Percentiles rank a stretch among this genome's conserved stretches.
Conservation (phyloP, 2,329 filamentous ascomycete genomes). For the Alternaria postmessia region DNA sequence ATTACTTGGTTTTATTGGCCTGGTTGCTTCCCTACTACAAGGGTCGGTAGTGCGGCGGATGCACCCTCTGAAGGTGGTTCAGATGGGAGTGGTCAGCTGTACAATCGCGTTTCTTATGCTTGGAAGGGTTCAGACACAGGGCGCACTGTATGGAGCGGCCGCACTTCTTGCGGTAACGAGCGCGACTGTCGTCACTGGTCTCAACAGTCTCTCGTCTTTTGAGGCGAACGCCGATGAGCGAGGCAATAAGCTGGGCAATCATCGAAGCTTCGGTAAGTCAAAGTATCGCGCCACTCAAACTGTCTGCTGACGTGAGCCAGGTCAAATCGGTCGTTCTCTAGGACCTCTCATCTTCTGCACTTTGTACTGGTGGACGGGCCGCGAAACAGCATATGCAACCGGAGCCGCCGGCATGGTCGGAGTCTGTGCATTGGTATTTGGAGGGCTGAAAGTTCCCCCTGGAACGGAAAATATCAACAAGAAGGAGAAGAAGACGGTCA, state of each 20-base stretch:
- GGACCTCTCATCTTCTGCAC: conserved; percentile 92
- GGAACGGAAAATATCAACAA: conserved; percentile 46
- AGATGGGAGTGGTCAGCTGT: conserved; percentile 79
- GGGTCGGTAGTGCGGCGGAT: conserved; percentile 88
- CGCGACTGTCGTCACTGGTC: conserved; percentile 90
- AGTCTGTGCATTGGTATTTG: conserved; percentile 76
- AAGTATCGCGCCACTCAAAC: not conserved
- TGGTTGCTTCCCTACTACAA: conserved; percentile 91
- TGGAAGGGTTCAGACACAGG: conserved; percentile 70
- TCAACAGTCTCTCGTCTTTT: conserved; percentile 91
- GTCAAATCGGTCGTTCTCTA: conserved; percentile 85
- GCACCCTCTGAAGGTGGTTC: conserved; percentile 80
- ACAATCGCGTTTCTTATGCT: conserved; percentile 83
- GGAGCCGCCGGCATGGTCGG: conserved; percentile 82
- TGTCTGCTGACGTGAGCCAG: conserved; percentile 55
- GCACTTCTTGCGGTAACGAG: conserved; percentile 87
- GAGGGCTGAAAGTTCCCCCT: conserved; percentile 71
- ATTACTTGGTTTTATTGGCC: conserved; percentile 87
- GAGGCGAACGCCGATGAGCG: conserved; percentile 82
- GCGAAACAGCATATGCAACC: conserved; percentile 82
- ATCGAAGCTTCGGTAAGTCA: conserved; percentile 69
- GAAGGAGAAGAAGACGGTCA: conserved; percentile 24
- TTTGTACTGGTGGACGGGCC: conserved; percentile 97
- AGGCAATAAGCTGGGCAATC: conserved; percentile 83
- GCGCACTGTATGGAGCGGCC: conserved; percentile 80